Conservation (phyloP, 805 yeast species). For the Wickerhamomyces sydowiorum region DNA sequence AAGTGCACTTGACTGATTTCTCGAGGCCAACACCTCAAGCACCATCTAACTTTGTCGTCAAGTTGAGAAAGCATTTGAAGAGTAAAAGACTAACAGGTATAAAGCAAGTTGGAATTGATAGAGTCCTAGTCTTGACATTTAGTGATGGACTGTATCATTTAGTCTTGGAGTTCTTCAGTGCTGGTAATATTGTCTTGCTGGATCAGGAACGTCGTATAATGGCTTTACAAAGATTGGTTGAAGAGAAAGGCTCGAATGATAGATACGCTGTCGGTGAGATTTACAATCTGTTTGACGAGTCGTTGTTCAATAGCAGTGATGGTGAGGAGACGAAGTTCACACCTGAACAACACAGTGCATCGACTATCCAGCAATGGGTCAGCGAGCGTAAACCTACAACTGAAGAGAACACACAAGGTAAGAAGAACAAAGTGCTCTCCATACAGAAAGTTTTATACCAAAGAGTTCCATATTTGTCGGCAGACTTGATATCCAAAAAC, state of each 20-base stretch:
- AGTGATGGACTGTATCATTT: constrained; percentile 74
- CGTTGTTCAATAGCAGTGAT: constrained; percentile 32
- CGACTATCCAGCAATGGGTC: constrained; percentile 24
- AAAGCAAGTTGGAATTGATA: constrained; percentile 70
- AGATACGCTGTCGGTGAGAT: constrained; percentile 69
- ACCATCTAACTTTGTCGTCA: constrained; percentile 83
- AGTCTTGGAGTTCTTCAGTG: constrained; percentile 89
- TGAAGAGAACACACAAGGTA: constrained; percentile 15
- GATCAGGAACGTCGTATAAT: constrained; percentile 65
- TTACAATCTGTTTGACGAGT: constrained; percentile 55
- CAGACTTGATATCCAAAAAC: constrained; percentile 66
- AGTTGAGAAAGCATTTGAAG: constrained; percentile 81
- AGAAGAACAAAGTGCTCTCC: constrained; percentile 44
- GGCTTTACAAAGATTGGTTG: constrained; percentile 72
- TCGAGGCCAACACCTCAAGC: constrained; percentile 74
- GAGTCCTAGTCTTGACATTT: constrained; percentile 80
- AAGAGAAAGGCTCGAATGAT: constrained; percentile 59
- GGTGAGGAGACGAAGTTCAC: constrained; percentile 6
- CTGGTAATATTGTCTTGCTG: constrained; percentile 81
- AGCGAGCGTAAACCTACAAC: constrained; percentile 13
- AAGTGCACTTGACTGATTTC: constrained; percentile 71
- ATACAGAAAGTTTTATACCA: constrained; percentile 67
- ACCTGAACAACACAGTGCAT: constrained; percentile 5
- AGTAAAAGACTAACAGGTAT: constrained; percentile 70
- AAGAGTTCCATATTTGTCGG: constrained; percentile 67